Base-by-base conservation (phyloP, 73 alveolate species). In the Tetrahymena borealis region DNA sequence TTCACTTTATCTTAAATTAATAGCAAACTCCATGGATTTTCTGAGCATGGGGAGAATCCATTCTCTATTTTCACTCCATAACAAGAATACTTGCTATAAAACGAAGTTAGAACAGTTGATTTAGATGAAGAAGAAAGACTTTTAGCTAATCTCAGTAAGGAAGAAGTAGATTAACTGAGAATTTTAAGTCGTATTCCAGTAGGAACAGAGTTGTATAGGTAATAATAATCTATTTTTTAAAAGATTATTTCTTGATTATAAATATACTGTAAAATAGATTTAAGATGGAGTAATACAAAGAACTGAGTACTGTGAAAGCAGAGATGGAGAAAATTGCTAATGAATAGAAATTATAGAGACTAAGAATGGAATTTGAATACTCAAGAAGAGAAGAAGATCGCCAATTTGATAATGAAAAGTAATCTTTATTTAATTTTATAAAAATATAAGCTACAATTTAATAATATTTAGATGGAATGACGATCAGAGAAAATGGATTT, bases 271-370 rank as follows among this genome's bases (percentile, higher is more conserved):
- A 15, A 1, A 42, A 60, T 60, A 79, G 95, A 93, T 93, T 93
- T 93, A 93, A 93, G 79, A 97, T 97, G 99, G 98, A 97, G 41
- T 90, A 97, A 41, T 97, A 97, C 79, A 96, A 96, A 77, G 99
- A 97, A 91, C 78, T 97, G n/a, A 92, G 97, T 36, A 96, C 98
- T 0, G 90, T 93, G 95, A 91, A 98, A 91, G 95, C 99, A 15
- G 99, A 97, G 40, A 95, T 97, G 91, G 99, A 97, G 79, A 97
- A 97, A 40, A 97, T 95, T 8, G 95, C 96, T 16, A 94, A 97
- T 90, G 99, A 97, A 78, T 94, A 97, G 91, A 96, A 98, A 94
- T 94, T 97, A 77, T 96, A 94, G 90, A 97, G 96, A 92, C 91
- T 97, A 33, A 91, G 99, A 94, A 94, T 98, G 91, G 97, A 97